Evolutionary conservation across 2,329 filamentous ascomycete species (phyloP).

Genomic region (Cryphonectria parasitica): DNA sequence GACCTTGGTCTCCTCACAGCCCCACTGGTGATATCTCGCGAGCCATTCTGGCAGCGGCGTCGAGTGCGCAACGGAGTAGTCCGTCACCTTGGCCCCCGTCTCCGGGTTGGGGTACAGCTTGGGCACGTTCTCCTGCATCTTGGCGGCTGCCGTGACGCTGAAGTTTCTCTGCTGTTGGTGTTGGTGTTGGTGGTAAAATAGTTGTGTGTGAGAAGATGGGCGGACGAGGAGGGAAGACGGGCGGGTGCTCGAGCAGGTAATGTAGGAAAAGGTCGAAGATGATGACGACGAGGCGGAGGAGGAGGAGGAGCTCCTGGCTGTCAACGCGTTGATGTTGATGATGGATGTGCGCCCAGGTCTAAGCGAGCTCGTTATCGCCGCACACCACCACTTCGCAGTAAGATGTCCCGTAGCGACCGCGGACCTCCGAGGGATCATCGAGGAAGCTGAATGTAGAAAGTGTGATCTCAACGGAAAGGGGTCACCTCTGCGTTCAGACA

Average conservation of each 20-base stretch:
- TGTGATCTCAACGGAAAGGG: neutral
- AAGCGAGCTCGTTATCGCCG: neutral
- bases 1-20: slow-evolving; percentile 28
- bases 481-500: neutral
- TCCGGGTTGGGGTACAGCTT: slow-evolving; percentile 48
- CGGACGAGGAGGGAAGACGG: neutral
- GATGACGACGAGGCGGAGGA: neutral
- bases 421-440: slow-evolving; percentile 1
- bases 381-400: neutral
- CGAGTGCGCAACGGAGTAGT: slow-evolving; percentile 47
- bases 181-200: neutral
- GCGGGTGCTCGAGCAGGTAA: neutral
- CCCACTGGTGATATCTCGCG: slow-evolving; percentile 45
- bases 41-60: slow-evolving; percentile 47
- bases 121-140: slow-evolving; percentile 46
- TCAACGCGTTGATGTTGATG: neutral
- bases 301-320: neutral
- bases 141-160: slow-evolving; percentile 8
- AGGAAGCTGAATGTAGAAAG: too few relatives aligned
- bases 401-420: neutral
- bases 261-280: neutral
- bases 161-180: neutral
- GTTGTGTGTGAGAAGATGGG: neutral
- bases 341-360: neutral
- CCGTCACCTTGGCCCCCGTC: slow-evolving; percentile 45